Evolutionary conservation across 306 rosid species (phyloP).

Genomic region (Prunus persica): Prunus_persica_NCBIv2 NC_034014.1:16825001-16825500

Average conservation of each 20-base stretch:
- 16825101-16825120: too few relatives aligned
- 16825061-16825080: too few relatives aligned
- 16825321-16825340: slow-evolving; percentile 21
- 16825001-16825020: too few relatives aligned
- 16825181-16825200: too few relatives aligned
- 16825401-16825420: slow-evolving; percentile 30
- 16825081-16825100: too few relatives aligned
- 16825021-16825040: too few relatives aligned
- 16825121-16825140: too few relatives aligned
- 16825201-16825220: too few relatives aligned
- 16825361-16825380: slow-evolving; percentile 39
- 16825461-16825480: slow-evolving; percentile 39
- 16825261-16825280: slow-evolving; percentile 71
- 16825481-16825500: slow-evolving; percentile 25
- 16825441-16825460: slow-evolving; percentile 15
- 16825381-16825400: slow-evolving; percentile 80
- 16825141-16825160: too few relatives aligned
- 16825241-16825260: slow-evolving; percentile 20
- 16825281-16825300: slow-evolving; percentile 48
- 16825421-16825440: slow-evolving; percentile 41
- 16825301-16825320: neutral
- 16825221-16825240: too few relatives aligned
- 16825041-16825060: too few relatives aligned
- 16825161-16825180: too few relatives aligned
- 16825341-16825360: slow-evolving; percentile 25